Evolutionary conservation across 306 rosid species (phyloP).

Genomic region (Acacia confusa): DNA sequence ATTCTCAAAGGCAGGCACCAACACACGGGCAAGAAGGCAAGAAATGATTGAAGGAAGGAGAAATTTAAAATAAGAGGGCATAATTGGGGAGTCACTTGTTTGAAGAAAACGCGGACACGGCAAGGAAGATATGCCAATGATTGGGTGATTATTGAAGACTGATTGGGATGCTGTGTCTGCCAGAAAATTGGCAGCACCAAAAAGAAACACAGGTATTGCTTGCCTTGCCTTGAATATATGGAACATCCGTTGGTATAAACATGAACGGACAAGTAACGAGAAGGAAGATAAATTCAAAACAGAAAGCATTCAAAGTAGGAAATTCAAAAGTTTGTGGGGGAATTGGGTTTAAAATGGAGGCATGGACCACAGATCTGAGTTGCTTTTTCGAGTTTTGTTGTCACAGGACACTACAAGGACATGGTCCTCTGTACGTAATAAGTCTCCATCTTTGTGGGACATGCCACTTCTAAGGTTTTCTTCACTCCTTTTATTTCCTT

Average conservation of each 20-base stretch:
- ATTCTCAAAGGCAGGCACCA: background rate
- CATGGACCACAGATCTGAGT: background rate
- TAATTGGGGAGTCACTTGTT: background rate
- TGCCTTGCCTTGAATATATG: background rate
- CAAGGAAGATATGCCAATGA: conserved; percentile 19
- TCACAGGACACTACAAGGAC: background rate
- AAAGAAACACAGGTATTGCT: background rate
- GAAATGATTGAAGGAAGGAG: too few species aligned
- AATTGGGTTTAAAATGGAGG: background rate
- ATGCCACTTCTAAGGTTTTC: background rate
- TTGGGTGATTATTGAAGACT: background rate
- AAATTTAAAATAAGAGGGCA: background rate
- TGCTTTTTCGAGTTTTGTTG: background rate
- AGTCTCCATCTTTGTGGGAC: background rate
- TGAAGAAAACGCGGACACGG: conserved; percentile 2
- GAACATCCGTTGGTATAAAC: background rate
- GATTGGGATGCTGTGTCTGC: background rate
- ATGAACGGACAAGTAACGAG: conserved; percentile 1
- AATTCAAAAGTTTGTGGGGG: background rate
- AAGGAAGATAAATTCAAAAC: background rate
- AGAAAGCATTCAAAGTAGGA: background rate
- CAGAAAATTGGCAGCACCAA: conserved; percentile 12
- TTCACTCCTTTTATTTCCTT: background rate
- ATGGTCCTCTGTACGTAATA: background rate
- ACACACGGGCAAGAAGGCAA: background rate